Conservation (phyloP, 75 land plant genomes). For the Pinus taeda region DNA sequence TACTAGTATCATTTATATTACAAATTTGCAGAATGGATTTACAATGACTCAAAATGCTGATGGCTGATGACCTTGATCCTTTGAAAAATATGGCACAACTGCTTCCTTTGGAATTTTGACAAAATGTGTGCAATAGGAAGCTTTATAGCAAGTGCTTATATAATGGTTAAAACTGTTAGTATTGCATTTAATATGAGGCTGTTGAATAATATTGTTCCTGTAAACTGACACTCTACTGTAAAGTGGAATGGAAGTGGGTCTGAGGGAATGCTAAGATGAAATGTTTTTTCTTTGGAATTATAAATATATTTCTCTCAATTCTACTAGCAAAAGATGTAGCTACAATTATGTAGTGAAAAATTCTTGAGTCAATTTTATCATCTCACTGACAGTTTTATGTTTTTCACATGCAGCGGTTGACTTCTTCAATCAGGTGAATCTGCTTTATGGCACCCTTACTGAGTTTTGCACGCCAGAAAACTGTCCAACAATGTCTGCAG, state of each 20-base stretch:
- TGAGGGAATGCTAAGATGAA: neutral
- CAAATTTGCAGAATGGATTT: too few species aligned
- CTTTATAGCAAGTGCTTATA: neutral
- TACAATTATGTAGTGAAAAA: neutral
- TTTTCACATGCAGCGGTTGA: slow-evolving; percentile 73
- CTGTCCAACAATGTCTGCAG: slow-evolving; percentile 93
- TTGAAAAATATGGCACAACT: too few species aligned
- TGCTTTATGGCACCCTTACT: slow-evolving; percentile 87
- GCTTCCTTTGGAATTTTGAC: too few species aligned
- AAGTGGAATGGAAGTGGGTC: too few species aligned
- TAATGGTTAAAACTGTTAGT: neutral
- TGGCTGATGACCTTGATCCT: too few species aligned
- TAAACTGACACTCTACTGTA: neutral
- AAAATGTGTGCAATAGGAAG: too few species aligned
- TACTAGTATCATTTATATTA: too few species aligned
- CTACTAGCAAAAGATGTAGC: neutral
- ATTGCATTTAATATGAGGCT: neutral
- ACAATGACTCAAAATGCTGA: too few species aligned
- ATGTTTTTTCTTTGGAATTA: neutral
- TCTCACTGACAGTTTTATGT: slow-evolving; percentile 12
- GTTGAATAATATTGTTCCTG: neutral
- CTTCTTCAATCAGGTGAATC: slow-evolving; percentile 93
- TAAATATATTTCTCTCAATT: neutral
- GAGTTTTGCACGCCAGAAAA: slow-evolving; percentile 90
- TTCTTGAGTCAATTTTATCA: neutral